Conservation (phyloP, 352 stramenopile species). For the Blastocystis hominis region DNA sequence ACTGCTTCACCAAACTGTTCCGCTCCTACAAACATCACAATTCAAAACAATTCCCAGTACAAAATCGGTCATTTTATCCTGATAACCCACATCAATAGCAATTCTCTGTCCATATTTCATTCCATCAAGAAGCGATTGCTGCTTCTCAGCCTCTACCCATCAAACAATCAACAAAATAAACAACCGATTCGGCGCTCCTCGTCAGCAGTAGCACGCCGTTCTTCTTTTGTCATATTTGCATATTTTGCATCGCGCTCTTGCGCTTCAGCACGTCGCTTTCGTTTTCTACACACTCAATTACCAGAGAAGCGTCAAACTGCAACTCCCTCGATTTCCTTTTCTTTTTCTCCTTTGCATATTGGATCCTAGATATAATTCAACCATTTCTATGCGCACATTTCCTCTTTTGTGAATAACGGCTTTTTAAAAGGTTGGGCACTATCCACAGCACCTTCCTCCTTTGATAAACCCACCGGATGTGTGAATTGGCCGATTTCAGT, state of each 20-base stretch:
- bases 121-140: not conserved
- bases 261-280: not conserved
- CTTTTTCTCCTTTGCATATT: conserved; percentile 45
- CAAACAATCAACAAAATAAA: not conserved
- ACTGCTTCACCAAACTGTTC: conserved; percentile 13
- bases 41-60: not conserved
- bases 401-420: not conserved
- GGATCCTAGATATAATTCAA: not conserved
- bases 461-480: not conserved
- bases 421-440: not conserved
- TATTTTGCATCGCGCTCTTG: not conserved
- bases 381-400: not conserved
- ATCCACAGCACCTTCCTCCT: not conserved
- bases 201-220: not conserved
- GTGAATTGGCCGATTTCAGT: not conserved
- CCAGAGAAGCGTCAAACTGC: not conserved
- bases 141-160: not conserved
- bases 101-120: conserved; percentile 15
- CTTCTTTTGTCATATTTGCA: not conserved
- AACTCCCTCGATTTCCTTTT: conserved; percentile 34
- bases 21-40: not conserved
- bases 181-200: not conserved
- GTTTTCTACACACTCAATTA: not conserved
- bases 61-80: conserved; percentile 23
- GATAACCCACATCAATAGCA: conserved; percentile 26